Base-by-base conservation (phyloP, 2,329 filamentous ascomycete genomes). In the Xylariaceae sp. region DNA sequence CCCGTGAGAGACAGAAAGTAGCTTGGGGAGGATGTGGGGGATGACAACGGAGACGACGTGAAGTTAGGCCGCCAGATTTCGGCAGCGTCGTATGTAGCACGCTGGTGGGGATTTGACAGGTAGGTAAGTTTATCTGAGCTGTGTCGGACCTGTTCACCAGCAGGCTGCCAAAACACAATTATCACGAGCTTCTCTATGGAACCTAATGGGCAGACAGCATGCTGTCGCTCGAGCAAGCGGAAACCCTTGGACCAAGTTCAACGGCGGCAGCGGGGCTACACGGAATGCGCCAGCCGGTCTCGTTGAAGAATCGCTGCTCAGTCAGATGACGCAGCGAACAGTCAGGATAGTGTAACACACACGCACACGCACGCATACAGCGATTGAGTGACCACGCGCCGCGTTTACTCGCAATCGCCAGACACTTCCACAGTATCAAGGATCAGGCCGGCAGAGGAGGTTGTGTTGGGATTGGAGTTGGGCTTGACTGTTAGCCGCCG, bases 261-360 rank as follows among this genome's bases (percentile, higher is more conserved):
- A 22, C 42, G 13, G 3, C 40, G 5, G 17, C 40, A 16, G 14
- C 14, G 40, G 40, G 40, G 17, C 14, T 17, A 16, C 11, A 47
- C 34, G 34, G 19, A 18, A 14, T 55, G 47, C 51, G 38, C 38
- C 40, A 47, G 49, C 31, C 34, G 46, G 34, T 33, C 31, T 49
- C 44, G 49, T 40, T n/a, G 41, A 50, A 48, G 49, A 50, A 55
- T 53, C 38, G 39, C 45, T 17, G 14, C 14, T 28, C 44, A 47
- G 56, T 54, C 49, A 59, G 51, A 57, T 54, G 54, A 55, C 36
- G 50, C 51, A 52, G 48, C 49, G 57, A 60, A 56, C 50, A 55
- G 22, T 28, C 22, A 28, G 22, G 7, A 28, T 28, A 28, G 22
- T 28, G 22, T 28, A 28, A 28, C 22, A 28, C 22, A 28, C 22